phyloP scores from a whole-genome alignment of 1,139 yeast genomes.

The Diutina scorzettiae region DNA sequence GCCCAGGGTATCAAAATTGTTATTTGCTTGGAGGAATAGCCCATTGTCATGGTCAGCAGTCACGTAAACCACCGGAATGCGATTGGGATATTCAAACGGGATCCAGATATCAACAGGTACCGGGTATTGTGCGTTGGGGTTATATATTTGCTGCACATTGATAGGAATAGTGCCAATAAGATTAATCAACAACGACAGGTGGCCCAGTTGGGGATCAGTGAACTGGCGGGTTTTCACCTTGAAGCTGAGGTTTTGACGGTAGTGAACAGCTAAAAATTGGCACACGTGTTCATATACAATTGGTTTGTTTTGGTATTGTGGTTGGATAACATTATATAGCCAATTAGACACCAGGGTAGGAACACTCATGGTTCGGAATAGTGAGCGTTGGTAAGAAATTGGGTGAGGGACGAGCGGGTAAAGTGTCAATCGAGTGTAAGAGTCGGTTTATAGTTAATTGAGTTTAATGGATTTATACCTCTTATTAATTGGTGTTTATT shows the following conservation, averaged over 20 bases:
- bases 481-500: too few species aligned
- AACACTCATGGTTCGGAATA: background rate
- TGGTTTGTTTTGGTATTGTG: slow-evolving; percentile 42
- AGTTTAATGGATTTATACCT: too few species aligned
- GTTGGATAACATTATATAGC: slow-evolving; percentile 32
- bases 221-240: slow-evolving; percentile 63
- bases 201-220: slow-evolving; percentile 18
- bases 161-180: background rate
- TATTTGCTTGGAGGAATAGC: slow-evolving; percentile 41
- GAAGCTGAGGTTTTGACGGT: slow-evolving; percentile 21
- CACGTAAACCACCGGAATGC: slow-evolving; percentile 53
- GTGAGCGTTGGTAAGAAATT: too few species aligned
- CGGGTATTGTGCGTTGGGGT: slow-evolving; percentile 25
- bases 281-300: slow-evolving; percentile 51
- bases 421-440: too few species aligned
- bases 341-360: slow-evolving; percentile 29
- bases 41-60: slow-evolving; percentile 23
- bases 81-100: slow-evolving; percentile 56
- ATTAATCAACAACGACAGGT: background rate
- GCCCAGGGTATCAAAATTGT: slow-evolving; percentile 66
- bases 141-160: slow-evolving; percentile 19
- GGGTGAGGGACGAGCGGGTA: too few species aligned
- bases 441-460: too few species aligned
- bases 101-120: slow-evolving; percentile 72
- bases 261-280: slow-evolving; percentile 37